Evolutionary conservation across 2,329 filamentous ascomycete species (phyloP).

Genomic region (Cercospora sesami): DNA sequence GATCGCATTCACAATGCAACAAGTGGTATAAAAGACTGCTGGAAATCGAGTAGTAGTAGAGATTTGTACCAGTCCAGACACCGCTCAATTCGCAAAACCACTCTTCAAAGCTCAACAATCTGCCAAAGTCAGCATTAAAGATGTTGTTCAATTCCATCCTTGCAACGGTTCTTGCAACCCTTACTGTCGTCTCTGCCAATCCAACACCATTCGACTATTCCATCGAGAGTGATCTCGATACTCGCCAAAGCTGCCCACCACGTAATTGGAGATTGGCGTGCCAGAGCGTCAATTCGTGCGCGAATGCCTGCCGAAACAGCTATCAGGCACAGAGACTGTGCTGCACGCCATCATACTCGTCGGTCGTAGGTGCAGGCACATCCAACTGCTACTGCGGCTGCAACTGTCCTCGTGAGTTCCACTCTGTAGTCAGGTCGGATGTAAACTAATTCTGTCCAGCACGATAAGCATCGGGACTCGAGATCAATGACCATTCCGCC

Average conservation of each 20-base stretch:
- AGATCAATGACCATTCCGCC: not conserved
- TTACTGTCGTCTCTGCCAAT: not conserved
- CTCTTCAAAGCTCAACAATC: not conserved
- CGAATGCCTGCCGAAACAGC: not conserved
- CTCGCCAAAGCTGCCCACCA: not conserved
- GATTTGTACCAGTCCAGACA: not conserved
- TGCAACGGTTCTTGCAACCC: not conserved
- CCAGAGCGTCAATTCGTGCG: not conserved
- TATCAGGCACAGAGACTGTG: not conserved
- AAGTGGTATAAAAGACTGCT: not conserved
- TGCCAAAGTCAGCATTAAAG: not conserved
- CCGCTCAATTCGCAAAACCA: not conserved
- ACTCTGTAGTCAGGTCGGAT: not conserved
- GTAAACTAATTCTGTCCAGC: not conserved
- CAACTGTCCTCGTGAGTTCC: not conserved
- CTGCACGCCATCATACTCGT: not conserved
- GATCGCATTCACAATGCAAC: not conserved
- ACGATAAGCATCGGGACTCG: not conserved
- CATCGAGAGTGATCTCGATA: not conserved
- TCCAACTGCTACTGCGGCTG: not conserved
- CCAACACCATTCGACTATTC: not conserved
- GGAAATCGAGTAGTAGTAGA: not conserved
- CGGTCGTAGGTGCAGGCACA: not conserved
- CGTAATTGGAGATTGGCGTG: not conserved
- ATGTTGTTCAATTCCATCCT: conserved; percentile 2